Evolutionary conservation across 257 asterid species (phyloP), one percentile per base, ranked within the genome.

Genomic region (Nicotiana attenuata): DNA sequence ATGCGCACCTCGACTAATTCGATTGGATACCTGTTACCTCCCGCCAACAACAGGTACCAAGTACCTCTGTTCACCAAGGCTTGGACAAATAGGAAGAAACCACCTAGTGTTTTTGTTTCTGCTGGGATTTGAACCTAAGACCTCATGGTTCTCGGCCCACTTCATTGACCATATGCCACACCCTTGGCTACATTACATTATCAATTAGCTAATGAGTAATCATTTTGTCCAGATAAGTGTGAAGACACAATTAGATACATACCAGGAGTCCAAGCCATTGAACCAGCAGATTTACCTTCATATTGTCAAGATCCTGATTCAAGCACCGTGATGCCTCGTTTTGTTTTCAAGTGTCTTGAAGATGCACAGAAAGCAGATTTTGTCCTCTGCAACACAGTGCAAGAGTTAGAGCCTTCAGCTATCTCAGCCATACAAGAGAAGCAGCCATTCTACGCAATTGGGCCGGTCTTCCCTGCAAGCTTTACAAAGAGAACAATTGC

Each of bases 401-500:
- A 82, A 26, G 88, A 85, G 67, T 81, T 85, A 3, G 88, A 85
- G 81, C 47, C 68, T 8, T 78, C 84, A 35, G 65, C 85, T 17
- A 24, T 82, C 55, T 78, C 76, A 5, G 83, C 66, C 33, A 55
- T 82, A 24, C 83, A 71, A 20, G 26, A 78, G n/a, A 73, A 61
- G 16, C 67, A 47, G 38, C 85, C 81, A 4, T 28, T 55, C 52
- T 85, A 67, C 47, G 84, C 86, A 10, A 22, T 85, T 47, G 88
- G 88, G 15, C 86, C 86, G 2, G 33, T 85, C 77, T 80, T 69
- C 66, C 65, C 84, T 55, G 22, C 29, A 14, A 68, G 53, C 50
- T 77, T 55, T 5, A 65, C 57, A 45, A 65, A 76, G 24, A 60
- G 7, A 35, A 22, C 22, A 22, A 77, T 85, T 17, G 26, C 84